Percentiles rank a stretch among this genome's conserved stretches.
These are phyloP conservation scores for Trypanosoma mega DNA, from an alignment of 208 protist species.

Conservation along the genomic window DNA sequence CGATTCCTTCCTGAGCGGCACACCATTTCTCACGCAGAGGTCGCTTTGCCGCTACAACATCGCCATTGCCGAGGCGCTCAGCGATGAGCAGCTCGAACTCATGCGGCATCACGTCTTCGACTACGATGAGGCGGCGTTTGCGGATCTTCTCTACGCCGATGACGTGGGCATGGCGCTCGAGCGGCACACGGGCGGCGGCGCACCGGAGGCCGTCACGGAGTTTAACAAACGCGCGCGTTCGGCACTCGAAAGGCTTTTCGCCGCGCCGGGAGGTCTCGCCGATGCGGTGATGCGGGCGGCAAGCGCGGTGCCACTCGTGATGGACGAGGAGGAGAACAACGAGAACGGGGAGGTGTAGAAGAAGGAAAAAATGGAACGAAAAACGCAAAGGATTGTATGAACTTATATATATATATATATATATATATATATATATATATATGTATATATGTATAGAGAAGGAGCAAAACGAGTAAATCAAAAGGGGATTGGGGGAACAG, in stretches of 20 bases:
- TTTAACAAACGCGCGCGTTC: conserved; percentile 23
- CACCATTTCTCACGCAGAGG: conserved; percentile 56
- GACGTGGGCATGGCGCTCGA: conserved; percentile 48
- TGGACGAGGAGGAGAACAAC: conserved; percentile 5
- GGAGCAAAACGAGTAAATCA: too few relatives aligned
- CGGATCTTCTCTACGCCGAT: conserved; percentile 84
- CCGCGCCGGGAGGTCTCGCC: conserved; percentile 20
- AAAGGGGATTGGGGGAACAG: too few relatives aligned
- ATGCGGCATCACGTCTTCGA: conserved; percentile 63
- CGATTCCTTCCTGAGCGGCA: conserved; percentile 74
- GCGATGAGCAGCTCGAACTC: conserved; percentile 65
- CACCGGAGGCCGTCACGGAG: conserved; percentile 32
- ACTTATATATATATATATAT: neutral
- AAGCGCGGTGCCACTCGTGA: conserved; percentile 4
- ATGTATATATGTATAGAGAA: too few relatives aligned
- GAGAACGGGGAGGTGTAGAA: neutral
- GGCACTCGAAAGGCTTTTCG: conserved; percentile 26
- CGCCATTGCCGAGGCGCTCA: conserved; percentile 61
- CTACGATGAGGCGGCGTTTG: conserved; percentile 74
- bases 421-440: neutral
- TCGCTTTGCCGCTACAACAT: conserved; percentile 78
- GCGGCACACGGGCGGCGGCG: conserved; percentile 2
- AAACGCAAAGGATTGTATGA: neutral
- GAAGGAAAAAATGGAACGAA: neutral
- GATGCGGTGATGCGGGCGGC: conserved; percentile 21